A percentile compares a stretch with the other conserved stretches of the same genome.
phyloP scores from a whole-genome alignment of 2,329 filamentous ascomycete species.

The Ascochyta clinopodiicola region DNA sequence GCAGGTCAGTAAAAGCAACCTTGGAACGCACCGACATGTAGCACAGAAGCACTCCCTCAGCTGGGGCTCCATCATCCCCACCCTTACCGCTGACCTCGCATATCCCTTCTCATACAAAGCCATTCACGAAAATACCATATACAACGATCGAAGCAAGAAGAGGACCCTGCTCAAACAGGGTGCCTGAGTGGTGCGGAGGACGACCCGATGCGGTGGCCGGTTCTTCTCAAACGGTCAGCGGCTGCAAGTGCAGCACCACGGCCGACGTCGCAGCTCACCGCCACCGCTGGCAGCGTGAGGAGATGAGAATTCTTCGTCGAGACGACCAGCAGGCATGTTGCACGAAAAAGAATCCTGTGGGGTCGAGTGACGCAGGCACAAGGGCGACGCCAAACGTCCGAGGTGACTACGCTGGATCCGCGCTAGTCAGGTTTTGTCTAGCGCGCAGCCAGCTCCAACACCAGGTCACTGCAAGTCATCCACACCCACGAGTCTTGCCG shows the following conservation, averaged over 20 bases:
- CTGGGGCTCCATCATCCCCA: background rate
- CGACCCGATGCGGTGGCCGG: slow-evolving; percentile 10
- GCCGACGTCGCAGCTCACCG: slow-evolving; percentile 9
- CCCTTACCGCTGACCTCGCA: slow-evolving; percentile 16
- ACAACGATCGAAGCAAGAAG: background rate
- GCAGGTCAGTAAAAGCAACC: slow-evolving; percentile 6
- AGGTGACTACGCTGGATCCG: slow-evolving; percentile 1
- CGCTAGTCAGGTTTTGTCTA: slow-evolving; percentile 7
- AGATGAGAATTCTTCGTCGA: slow-evolving; percentile 18
- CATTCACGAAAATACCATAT: slow-evolving; percentile 3
- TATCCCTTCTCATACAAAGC: slow-evolving; percentile 15
- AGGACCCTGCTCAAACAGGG: slow-evolving; percentile 12
- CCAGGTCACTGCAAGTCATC: slow-evolving; percentile 8
- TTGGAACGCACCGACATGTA: slow-evolving; percentile 18
- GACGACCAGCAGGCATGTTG: slow-evolving; percentile 14
- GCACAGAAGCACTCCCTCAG: slow-evolving; percentile 5
- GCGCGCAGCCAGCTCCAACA: slow-evolving; percentile 11
- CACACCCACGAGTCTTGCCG: slow-evolving; percentile 14
- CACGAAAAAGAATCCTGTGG: slow-evolving; percentile 11
- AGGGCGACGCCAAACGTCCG: slow-evolving; percentile 7
- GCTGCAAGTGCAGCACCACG: slow-evolving; percentile 4
- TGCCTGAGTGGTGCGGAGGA: slow-evolving; percentile 5
- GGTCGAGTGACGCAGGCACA: slow-evolving; percentile 19
- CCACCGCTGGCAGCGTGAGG: slow-evolving; percentile 4
- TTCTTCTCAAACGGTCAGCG: slow-evolving; percentile 7